Base-by-base conservation (phyloP, 768 basidiomycete species). In the Crepidotus variabilis region DNA sequence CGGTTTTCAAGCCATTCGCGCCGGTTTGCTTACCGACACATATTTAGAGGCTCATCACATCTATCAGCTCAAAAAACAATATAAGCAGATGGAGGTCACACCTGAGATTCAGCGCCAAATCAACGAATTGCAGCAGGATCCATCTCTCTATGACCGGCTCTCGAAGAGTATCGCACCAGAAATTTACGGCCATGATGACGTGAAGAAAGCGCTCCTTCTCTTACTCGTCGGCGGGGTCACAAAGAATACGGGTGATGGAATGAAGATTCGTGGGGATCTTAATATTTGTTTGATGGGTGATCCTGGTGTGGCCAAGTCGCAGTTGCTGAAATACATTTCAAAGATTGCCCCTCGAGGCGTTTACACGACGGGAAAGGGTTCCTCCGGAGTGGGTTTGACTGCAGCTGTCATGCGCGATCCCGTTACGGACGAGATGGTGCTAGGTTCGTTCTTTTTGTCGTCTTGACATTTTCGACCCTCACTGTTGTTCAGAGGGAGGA, bases 401-500 rank as follows among this genome's bases (percentile, higher is more conserved):
- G 97, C 97, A 10, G 97, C 97, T 18, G 97, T 99, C 52, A 98
- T 99, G 94, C 83, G 95, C 47, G 97, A 99, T 68, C 97, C 97
- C 2, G 97, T 98, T 20, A 98, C 97, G 4, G 97, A 98, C 67
- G 97, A 99, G 73, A 98, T 99, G 92, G 97, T 99, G 35, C 78
- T 98, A 49, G 96, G 96, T 94, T 65, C 54, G 91, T 75, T 9
- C 32, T 36, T 48, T 51, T 8, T 20, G 39, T 28, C 53, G 3
- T 39, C 22, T 6, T 20, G 22, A 47, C n/a, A 18, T 49, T 39
- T 13, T 20, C 23, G 33, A 50, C 33, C 22, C 56, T 56, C 2
- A 59, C 52, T 49, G 36, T 18, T 60, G 9, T 48, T 57, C 72
- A 98, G 97, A 99, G 92, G 97, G 97, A 4, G 97, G 97, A 24